phyloP scores from a whole-genome alignment of 768 basidiomycete genomes.

The Auricularia heimuer region DNA sequence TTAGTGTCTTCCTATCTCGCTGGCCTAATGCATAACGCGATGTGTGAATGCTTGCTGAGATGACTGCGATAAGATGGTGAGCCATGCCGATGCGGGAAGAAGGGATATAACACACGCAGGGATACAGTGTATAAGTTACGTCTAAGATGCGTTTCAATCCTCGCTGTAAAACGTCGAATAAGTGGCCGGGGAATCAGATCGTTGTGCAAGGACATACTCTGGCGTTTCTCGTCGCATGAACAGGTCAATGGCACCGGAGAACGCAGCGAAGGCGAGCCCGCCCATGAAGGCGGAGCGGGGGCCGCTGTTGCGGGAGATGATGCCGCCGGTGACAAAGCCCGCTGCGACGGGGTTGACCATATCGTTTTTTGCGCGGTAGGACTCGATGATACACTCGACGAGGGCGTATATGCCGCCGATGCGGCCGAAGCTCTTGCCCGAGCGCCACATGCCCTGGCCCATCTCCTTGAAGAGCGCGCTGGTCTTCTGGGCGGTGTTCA shows the following conservation, averaged over 20 bases:
- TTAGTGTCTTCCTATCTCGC: no score
- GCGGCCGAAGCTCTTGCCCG: conserved; percentile 87
- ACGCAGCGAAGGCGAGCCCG: conserved; percentile 85
- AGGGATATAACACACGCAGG: neutral
- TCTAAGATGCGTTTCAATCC: neutral
- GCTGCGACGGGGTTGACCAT: conserved; percentile 83
- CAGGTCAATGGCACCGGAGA: conserved; percentile 83
- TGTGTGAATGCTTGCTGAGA: no score
- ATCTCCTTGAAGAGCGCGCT: conserved; percentile 84
- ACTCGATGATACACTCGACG: conserved; percentile 91
- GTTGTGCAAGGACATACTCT: conserved; percentile 41
- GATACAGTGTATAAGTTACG: neutral
- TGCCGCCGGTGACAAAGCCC: conserved; percentile 80
- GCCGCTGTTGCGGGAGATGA: conserved; percentile 81
- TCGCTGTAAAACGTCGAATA: neutral
- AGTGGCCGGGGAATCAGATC: neutral
- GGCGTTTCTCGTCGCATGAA: conserved; percentile 73
- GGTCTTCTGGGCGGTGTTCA: conserved; percentile 64
- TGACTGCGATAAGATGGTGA: no score
- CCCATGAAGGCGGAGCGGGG: conserved; percentile 82
- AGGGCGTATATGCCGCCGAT: conserved; percentile 93
- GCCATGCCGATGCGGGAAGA: neutral
- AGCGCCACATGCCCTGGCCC: conserved; percentile 85
- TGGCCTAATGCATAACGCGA: no score
- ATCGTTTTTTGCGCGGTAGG: conserved; percentile 93